phyloP scores from a whole-genome alignment of 192 early-diverging fungal genomes.

The Spinellus fusiger region DNA sequence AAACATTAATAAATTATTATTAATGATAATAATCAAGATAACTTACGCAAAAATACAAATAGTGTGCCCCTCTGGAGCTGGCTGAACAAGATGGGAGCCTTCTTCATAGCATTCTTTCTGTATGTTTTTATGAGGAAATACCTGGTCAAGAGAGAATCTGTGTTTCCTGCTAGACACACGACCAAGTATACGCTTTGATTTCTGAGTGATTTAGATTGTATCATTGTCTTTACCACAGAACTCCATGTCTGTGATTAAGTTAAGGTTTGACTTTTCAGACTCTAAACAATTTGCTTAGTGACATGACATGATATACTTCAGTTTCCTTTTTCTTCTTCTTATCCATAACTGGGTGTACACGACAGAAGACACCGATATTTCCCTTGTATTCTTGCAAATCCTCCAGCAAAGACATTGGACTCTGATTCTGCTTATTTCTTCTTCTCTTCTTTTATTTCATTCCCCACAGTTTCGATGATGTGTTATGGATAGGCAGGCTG shows the following conservation, averaged over 20 bases:
- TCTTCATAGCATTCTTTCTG: constrained; percentile 89
- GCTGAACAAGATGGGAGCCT: constrained; percentile 94
- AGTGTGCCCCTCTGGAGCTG: constrained; percentile 92
- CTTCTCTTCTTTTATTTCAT: background rate
- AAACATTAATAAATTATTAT: background rate
- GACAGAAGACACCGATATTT: constrained; percentile 96
- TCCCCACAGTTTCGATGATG: background rate
- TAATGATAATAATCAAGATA: too few species aligned
- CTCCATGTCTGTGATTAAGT: constrained; percentile 24
- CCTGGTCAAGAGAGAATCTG: constrained; percentile 80
- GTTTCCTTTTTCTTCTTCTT: too few species aligned
- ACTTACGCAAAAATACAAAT: constrained; percentile 91
- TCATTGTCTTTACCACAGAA: constrained; percentile 57
- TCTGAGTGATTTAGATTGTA: constrained; percentile 71
- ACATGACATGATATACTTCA: background rate
- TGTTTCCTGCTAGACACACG: constrained; percentile 45
- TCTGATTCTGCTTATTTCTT: background rate
- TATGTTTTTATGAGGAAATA: constrained; percentile 62
- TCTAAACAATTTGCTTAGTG: background rate
- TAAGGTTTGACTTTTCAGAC: background rate
- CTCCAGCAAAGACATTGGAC: constrained; percentile 44
- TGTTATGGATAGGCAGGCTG: constrained; percentile 1
- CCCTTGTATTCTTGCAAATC: constrained; percentile 92
- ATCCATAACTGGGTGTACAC: constrained; percentile 72
- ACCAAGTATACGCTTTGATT: constrained; percentile 25